Conservation (phyloP, 805 yeast species). For the Grigorovia transvaalensis region DNA sequence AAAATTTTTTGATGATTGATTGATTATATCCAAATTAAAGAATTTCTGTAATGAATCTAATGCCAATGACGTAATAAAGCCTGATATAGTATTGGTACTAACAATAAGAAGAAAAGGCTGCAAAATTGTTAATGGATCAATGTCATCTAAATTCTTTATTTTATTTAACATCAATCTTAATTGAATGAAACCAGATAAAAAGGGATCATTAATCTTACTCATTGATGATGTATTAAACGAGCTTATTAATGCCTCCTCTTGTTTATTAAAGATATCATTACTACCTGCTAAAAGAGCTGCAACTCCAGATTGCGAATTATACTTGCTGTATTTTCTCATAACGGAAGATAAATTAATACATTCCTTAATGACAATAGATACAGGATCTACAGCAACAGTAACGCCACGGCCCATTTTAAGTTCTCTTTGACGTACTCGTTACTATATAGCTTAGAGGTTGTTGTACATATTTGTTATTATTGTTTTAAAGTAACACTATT, state of each 20-base stretch:
- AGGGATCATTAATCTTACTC: conserved; percentile 38
- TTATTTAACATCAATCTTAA: conserved; percentile 61
- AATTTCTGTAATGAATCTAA: conserved; percentile 66
- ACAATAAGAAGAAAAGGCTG: conserved; percentile 83
- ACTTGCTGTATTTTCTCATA: conserved; percentile 77
- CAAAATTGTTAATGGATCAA: conserved; percentile 63
- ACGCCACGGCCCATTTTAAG: background rate
- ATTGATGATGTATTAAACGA: conserved; percentile 25
- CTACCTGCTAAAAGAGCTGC: conserved; percentile 75
- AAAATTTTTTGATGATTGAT: conserved; percentile 46
- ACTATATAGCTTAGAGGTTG: background rate
- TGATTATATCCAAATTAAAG: conserved; percentile 58
- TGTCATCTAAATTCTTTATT: conserved; percentile 38
- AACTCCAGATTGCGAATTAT: conserved; percentile 55
- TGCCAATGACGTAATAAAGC: conserved; percentile 74
- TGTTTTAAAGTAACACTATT: background rate
- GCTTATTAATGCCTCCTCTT: conserved; percentile 31
- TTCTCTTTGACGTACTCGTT: background rate
- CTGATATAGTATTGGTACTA: conserved; percentile 76
- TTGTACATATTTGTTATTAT: background rate
- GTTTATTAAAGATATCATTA: conserved; percentile 39
- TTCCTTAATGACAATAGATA: conserved; percentile 78
- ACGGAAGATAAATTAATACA: conserved; percentile 79
- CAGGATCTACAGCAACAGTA: conserved; percentile 50
- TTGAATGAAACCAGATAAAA: conserved; percentile 70